phyloP scores from a whole-genome alignment of 345 rosid species.

The Streptanthus diversifolius region DNA sequence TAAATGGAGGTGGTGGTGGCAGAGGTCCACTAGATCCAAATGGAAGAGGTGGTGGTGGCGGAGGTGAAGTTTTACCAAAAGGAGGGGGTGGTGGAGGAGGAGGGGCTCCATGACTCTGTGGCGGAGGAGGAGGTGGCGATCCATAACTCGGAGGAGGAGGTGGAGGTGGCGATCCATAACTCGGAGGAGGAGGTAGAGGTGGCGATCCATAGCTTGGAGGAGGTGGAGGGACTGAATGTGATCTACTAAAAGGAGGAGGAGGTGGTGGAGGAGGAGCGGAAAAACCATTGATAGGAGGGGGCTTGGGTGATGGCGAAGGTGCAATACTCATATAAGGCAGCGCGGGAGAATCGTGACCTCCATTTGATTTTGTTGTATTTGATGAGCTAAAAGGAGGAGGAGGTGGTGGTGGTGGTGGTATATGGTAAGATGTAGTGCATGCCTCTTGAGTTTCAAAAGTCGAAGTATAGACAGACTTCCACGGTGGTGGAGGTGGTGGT shows the following conservation, averaged over 20 bases:
- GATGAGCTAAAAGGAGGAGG: conserved; percentile 18
- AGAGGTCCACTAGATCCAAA: conserved; percentile 27
- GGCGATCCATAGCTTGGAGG: conserved; percentile 23
- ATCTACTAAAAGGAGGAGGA: conserved; percentile 26
- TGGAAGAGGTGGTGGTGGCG: conserved; percentile 41
- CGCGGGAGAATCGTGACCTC: conserved; percentile 21
- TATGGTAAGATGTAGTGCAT: conserved; percentile 16
- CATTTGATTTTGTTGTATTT: conserved; percentile 21
- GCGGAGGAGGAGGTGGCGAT: conserved; percentile 32
- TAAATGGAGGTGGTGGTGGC: conserved; percentile 37
- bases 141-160: conserved; percentile 31
- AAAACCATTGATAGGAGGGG: conserved; percentile 11
- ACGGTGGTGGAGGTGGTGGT: conserved; percentile 55
- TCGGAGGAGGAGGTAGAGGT: conserved; percentile 31
- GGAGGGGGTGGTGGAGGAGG: conserved; percentile 44
- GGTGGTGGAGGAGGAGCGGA: conserved; percentile 9
- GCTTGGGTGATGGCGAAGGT: conserved; percentile 26
- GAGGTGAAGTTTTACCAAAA: conserved; percentile 30
- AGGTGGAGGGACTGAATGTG: conserved; percentile 16
- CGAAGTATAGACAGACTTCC: conserved; percentile 46
- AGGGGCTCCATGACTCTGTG: conserved; percentile 24
- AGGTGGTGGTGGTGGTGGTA: conserved; percentile 34
- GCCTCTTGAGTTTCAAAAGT: conserved; percentile 15
- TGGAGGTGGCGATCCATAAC: conserved; percentile 19
- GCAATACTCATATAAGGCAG: conserved; percentile 27